A percentile compares a stretch with the other conserved stretches of the same genome.
phyloP scores from a whole-genome alignment of 1,284 basidiomycete species.

The Filobasidium uniguttulatum region DNA sequence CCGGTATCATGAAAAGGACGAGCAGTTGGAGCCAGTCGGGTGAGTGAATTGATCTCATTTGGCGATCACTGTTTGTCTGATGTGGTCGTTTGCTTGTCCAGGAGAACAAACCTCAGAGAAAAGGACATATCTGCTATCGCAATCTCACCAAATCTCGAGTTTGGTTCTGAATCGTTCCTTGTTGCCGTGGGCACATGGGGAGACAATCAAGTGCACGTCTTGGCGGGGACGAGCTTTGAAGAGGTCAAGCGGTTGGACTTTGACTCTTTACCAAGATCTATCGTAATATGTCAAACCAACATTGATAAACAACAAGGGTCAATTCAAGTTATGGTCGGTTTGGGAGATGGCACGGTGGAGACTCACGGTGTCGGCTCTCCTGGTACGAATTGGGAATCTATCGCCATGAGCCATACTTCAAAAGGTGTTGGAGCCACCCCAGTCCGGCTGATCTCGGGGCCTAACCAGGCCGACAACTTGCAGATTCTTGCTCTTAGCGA shows the following conservation, averaged over 20 bases:
- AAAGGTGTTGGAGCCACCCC: constrained; percentile 44
- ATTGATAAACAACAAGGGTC: constrained; percentile 49
- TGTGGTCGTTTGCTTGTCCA: constrained; percentile 38
- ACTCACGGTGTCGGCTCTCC: too few relatives aligned
- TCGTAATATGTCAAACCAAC: constrained; percentile 34
- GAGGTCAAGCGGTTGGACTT: constrained; percentile 36
- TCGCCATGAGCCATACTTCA: too few relatives aligned
- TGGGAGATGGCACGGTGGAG: constrained; percentile 66
- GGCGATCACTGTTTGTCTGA: too few relatives aligned
- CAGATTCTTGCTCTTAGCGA: constrained; percentile 28
- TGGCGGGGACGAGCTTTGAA: constrained; percentile 29
- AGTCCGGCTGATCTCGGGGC: neutral
- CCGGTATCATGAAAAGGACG: too few relatives aligned
- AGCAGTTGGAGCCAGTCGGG: too few relatives aligned
- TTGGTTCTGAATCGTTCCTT: constrained; percentile 15
- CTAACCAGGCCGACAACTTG: constrained; percentile 18
- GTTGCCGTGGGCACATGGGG: constrained; percentile 66
- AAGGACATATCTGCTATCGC: neutral
- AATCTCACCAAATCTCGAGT: neutral
- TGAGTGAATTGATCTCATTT: too few relatives aligned
- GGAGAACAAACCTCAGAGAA: constrained; percentile 26
- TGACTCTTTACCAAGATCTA: constrained; percentile 52
- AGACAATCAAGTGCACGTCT: constrained; percentile 50
- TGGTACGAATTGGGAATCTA: too few relatives aligned
- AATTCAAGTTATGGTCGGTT: constrained; percentile 59